Conservation (phyloP, 108 stramenopile species). For the Bacterosira constricta region DNA sequence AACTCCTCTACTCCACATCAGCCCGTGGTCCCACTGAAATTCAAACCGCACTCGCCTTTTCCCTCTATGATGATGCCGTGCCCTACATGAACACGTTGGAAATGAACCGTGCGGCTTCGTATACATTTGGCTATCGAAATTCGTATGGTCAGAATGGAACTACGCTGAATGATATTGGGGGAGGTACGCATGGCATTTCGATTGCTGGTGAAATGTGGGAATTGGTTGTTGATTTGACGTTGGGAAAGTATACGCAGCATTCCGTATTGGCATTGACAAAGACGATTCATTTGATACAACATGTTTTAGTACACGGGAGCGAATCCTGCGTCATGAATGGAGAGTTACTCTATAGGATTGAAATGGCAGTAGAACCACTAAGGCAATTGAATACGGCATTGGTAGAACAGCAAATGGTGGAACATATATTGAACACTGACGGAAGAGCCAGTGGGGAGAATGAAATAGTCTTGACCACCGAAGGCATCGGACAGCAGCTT, state of each 20-base stretch:
- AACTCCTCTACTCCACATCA: conserved; percentile 14
- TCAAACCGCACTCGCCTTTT: conserved; percentile 18
- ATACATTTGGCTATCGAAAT: conserved; percentile 37
- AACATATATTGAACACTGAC: conserved; percentile 31
- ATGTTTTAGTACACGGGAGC: conserved; percentile 33
- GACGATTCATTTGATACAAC: conserved; percentile 36
- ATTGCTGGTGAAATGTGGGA: conserved; percentile 39
- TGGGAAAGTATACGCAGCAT: conserved; percentile 19
- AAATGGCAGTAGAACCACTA: conserved; percentile 38
- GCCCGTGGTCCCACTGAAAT: conserved; percentile 32
- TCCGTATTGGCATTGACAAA: conserved; percentile 34
- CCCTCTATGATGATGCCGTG: conserved; percentile 31
- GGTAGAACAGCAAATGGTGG: conserved; percentile 36
- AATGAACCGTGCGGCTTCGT: conserved; percentile 51
- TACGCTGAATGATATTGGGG: background rate
- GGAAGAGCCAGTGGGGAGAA: conserved; percentile 9
- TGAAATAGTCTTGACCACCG: conserved; percentile 6
- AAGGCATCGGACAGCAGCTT: conserved; percentile 32
- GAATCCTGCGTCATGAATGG: conserved; percentile 18
- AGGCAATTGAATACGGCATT: conserved; percentile 40
- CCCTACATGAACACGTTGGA: conserved; percentile 42
- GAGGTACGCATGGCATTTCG: conserved; percentile 17
- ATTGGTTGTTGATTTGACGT: conserved; percentile 24
- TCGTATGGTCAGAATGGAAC: conserved; percentile 12
- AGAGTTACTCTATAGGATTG: conserved; percentile 35